A percentile compares a stretch with the other conserved stretches of the same genome.
These are phyloP conservation scores for Debaryomyces castellii DNA, from an alignment of 805 yeast genomes.

Conservation along the genomic window DNA sequence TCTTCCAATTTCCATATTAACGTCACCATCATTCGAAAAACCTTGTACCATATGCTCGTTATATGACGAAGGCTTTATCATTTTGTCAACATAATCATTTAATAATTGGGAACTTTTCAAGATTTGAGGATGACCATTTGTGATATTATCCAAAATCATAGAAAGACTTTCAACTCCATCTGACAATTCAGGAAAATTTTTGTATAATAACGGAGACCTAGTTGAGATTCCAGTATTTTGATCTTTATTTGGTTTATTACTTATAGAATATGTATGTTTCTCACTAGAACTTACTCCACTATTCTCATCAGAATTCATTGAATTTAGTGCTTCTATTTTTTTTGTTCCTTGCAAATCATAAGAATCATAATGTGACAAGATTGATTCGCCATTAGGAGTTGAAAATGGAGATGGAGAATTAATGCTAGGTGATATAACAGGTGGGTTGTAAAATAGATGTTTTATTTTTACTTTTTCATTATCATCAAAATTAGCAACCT, in stretches of 20 bases:
- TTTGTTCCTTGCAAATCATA: background rate
- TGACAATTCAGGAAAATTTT: conserved; percentile 12
- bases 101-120: conserved; percentile 27
- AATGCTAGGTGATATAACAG: background rate
- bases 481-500: background rate
- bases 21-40: background rate
- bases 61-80: background rate
- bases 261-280: background rate
- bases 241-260: background rate
- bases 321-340: background rate
- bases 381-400: conserved; percentile 14
- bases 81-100: conserved; percentile 18
- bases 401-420: conserved; percentile 10
- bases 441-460: background rate
- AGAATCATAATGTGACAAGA: conserved; percentile 2
- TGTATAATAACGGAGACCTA: background rate
- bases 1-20: background rate
- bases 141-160: conserved; percentile 22
- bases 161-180: conserved; percentile 26
- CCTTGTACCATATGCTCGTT: background rate
- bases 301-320: background rate
- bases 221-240: background rate
- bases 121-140: conserved; percentile 24
- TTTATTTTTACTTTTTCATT: background rate
- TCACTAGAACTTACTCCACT: background rate